Conservation (phyloP, 345 rosid genomes). For the Boechera stricta region DNA sequence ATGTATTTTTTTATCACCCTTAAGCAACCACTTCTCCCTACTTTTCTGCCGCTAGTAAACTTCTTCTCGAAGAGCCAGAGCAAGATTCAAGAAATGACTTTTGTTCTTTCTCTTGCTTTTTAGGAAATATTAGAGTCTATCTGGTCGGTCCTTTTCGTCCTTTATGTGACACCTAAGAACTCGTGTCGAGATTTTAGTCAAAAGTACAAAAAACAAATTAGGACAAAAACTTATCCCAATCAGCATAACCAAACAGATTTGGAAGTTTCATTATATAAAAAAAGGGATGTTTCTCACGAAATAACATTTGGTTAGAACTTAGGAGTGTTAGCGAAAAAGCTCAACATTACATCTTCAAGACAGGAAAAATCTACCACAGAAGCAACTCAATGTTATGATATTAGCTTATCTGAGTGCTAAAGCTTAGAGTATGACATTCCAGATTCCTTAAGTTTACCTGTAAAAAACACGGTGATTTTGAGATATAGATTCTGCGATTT, state of each 20-base stretch:
- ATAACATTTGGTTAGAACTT: constrained; percentile 6
- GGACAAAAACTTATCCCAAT: not conserved
- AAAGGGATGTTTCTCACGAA: not conserved
- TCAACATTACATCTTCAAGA: constrained; percentile 2
- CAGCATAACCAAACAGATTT: constrained; percentile 9
- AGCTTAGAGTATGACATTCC: constrained; percentile 80
- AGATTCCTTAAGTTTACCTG: constrained; percentile 84
- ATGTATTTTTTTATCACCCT: no score
- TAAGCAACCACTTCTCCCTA: no score
- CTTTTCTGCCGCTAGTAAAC: no score
- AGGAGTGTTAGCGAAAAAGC: not conserved
- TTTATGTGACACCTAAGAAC: no score
- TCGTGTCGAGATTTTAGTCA: not conserved
- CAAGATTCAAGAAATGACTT: no score
- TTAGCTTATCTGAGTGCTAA: constrained; percentile 56
- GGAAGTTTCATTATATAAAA: not conserved
- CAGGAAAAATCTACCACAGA: constrained; percentile 1
- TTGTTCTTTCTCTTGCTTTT: no score
- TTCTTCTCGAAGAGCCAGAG: no score
- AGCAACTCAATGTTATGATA: constrained; percentile 33
- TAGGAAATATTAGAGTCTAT: no score
- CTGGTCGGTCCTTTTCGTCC: no score
- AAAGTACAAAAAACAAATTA: not conserved
- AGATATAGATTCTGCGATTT: constrained; percentile 5
- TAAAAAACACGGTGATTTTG: constrained; percentile 26